phyloP scores from a whole-genome alignment of 78 protist genomes.

The Pigoraptor vietnamica region DNA sequence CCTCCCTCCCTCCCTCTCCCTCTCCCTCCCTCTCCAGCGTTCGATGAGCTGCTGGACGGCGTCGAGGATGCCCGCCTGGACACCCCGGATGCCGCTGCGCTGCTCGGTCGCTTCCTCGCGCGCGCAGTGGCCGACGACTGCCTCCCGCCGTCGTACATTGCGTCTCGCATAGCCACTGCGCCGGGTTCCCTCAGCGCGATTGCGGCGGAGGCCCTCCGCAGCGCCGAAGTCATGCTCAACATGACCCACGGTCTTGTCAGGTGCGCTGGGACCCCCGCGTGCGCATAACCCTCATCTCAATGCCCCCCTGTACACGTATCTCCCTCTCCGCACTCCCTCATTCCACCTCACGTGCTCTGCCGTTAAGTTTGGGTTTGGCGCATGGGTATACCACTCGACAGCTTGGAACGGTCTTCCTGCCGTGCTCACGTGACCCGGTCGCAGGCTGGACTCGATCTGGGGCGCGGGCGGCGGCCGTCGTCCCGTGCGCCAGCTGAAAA shows the following conservation, averaged over 20 bases:
- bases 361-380: too few species aligned
- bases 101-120: conserved; percentile 3
- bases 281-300: not conserved
- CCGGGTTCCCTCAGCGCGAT: not conserved
- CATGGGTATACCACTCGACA: too few species aligned
- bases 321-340: too few species aligned
- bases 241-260: not conserved
- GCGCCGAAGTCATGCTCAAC: not conserved
- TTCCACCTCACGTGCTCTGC: too few species aligned
- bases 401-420: too few species aligned
- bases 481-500: not conserved
- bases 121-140: conserved; percentile 16
- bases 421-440: not conserved
- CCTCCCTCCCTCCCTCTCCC: too few species aligned
- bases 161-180: not conserved
- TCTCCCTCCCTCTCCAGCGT: too few species aligned
- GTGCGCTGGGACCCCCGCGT: not conserved
- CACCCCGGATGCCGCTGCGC: not conserved
- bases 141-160: not conserved
- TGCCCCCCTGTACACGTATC: too few species aligned
- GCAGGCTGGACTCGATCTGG: not conserved
- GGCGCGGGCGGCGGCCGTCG: not conserved
- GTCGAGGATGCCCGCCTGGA: not conserved
- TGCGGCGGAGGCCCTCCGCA: not conserved
- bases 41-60: not conserved